Evolutionary conservation across 129 eudicot species (phyloP), one percentile per base, ranked within the genome.

Genomic region (Artemisia annua): DNA sequence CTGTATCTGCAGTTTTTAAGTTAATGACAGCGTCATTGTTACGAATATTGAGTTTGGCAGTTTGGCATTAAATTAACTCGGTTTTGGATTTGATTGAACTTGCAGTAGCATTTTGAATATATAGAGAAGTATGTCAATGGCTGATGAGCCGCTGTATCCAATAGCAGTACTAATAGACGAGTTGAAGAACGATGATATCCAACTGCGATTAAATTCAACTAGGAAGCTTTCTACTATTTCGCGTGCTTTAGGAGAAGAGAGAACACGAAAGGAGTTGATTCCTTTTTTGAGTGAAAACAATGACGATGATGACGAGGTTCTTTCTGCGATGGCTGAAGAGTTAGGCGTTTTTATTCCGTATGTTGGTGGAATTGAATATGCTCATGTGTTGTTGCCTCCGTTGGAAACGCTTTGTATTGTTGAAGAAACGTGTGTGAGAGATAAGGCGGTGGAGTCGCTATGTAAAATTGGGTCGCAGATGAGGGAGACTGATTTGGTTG

Each of bases 251-350:
- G 99, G 99, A 59, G 97, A 88, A 80, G 99, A 95, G 46, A 85
- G 99, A 2, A 95, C 99, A 1, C 65, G 97, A 49, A 95, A 83
- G 82, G 99, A 95, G 78, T 63, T 95, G 68, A 95, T 95, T 13
- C 99, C 99, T 11, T 95, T 95, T 66, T 73, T 95, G 81, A 86
- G 95, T 63, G 97, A 91, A 80, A 95, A 91, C 89, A 95, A 90
- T 75, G 99, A 95, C 15, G 99, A 95, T 7, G 99, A 95, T 0
- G 99, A 95, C 55, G 99, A 95, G 81, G 99, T 95, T 70, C 94
- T 95, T 79, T 97, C 91, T 74, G 97, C 97, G 2, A 95, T 95
- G 99, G 96, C 99, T 1, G 97, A 95, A 74, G 99, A 95, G 78
- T 75, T 95, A 76, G 99, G 99, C 13, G 99, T 88, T 5, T 95